Evolutionary conservation across 2,329 filamentous ascomycete genomes (phyloP), one percentile per base, ranked within the genome.

Genomic region (Leptographium galeiforme): DNA sequence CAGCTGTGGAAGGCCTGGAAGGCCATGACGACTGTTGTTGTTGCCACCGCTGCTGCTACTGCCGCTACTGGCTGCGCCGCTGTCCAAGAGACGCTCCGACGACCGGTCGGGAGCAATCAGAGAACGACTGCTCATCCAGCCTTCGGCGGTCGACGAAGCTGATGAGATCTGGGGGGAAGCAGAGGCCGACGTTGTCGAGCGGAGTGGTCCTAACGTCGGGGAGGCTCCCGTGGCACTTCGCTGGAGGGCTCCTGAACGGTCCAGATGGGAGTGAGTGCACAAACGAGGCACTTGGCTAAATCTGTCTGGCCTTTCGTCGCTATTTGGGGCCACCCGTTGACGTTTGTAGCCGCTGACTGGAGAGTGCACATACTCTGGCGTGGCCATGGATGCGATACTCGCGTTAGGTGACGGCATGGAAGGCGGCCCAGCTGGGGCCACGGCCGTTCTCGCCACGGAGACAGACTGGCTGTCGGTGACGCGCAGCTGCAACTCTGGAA

Each of bases 281-380:
- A 73, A 63, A 40, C 76, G 68, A 19, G 76, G 75, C 14, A 77
- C 65, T 44, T 71, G 72, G 57, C 68, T 72, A 4, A 63, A 64
- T 47, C 70, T 66, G 52, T 72, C 67, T 33, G 72, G 70, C 36
- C 61, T 61, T 32, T 71, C 64, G 4, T 74, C 72, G 51, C 34
- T 18, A 14, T 30, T 30, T 13, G 67, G 62, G 2, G 71, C 73
- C 8, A 70, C 58, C 18, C 73, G 69, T 58, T 71, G 71, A 56
- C 74, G 70, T 65, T 78, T 78, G 61, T 64, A 68, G n/a, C 64
- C 63, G 56, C 61, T 70, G 32, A 39, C 38, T 8, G 76, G 70
- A 34, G 76, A 77, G 63, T 76, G 68, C 13, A 72, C 61, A 58
- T 78, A 78, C 53, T 75, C 70, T 11, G 74, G 69, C 32, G 40